Conservation (phyloP, 148 eudicot species). For the Fagopyrum tataricum region DNA sequence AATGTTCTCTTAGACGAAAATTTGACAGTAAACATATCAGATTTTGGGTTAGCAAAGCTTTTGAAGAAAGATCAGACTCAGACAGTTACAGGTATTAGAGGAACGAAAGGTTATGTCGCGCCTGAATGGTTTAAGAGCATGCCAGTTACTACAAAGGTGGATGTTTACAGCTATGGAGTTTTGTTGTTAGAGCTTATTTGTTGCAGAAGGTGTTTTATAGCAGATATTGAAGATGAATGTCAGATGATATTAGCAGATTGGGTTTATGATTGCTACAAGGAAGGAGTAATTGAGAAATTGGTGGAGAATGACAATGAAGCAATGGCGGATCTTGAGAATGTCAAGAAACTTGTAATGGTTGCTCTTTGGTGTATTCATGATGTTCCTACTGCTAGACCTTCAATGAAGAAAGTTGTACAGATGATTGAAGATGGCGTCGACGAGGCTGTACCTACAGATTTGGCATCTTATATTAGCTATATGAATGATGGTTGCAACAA, state of each 20-base stretch:
- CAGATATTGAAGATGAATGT: conserved; percentile 13
- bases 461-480: no score
- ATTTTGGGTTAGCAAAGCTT: conserved; percentile 59
- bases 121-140: conserved; percentile 68
- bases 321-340: neutral
- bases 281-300: conserved; percentile 1
- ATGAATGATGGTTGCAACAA: no score
- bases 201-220: conserved; percentile 21
- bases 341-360: conserved; percentile 20
- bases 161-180: conserved; percentile 52
- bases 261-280: conserved; percentile 38
- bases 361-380: conserved; percentile 45
- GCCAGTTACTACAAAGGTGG: conserved; percentile 44
- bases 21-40: conserved; percentile 41
- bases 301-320: conserved; percentile 18
- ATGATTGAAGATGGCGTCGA: conserved; percentile 34
- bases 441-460: conserved; percentile 27
- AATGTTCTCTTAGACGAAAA: conserved; percentile 48
- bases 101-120: conserved; percentile 74
- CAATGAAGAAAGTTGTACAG: conserved; percentile 25
- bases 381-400: conserved; percentile 33
- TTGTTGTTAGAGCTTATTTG: conserved; percentile 40
- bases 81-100: conserved; percentile 45
- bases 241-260: conserved; percentile 28
- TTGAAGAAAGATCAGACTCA: conserved; percentile 40